Conservation (phyloP, 2,329 filamentous ascomycete species). For the Ophiostoma populinum region DNA sequence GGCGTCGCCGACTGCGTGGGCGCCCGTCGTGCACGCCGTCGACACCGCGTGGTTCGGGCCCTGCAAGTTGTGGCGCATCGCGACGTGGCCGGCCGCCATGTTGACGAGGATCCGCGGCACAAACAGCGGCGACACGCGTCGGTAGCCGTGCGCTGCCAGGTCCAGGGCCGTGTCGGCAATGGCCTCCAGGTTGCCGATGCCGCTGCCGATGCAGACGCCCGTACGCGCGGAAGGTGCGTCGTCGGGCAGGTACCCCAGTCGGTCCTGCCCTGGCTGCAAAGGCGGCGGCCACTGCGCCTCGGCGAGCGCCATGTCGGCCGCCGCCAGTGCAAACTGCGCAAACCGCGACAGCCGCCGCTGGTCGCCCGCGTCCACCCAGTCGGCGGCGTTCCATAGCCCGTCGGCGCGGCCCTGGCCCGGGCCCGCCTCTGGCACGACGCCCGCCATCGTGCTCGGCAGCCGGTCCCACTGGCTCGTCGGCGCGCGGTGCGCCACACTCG, state of each 20-base stretch:
- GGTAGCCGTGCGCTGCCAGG: constrained; percentile 65
- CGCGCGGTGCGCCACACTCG: constrained; percentile 47
- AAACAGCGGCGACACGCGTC: constrained; percentile 82
- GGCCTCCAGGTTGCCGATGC: constrained; percentile 86
- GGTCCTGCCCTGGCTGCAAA: too few species aligned
- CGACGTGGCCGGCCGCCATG: constrained; percentile 82
- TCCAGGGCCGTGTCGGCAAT: constrained; percentile 69
- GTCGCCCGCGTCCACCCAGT: constrained; percentile 37
- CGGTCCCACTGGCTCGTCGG: constrained; percentile 43
- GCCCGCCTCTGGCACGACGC: constrained; percentile 44
- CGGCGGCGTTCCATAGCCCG: constrained; percentile 30
- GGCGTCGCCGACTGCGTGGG: constrained; percentile 87
- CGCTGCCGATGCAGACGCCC: constrained; percentile 84
- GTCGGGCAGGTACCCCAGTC: constrained; percentile 5
- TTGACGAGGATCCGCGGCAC: constrained; percentile 90
- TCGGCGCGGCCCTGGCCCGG: constrained; percentile 18
- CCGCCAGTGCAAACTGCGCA: constrained; percentile 78
- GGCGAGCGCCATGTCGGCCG: constrained; percentile 66
- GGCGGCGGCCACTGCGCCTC: constrained; percentile 60
- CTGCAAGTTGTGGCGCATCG: constrained; percentile 77
- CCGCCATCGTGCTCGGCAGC: constrained; percentile 73
- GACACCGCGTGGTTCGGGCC: constrained; percentile 87
- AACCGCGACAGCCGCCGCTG: constrained; percentile 77
- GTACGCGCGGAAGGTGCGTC: constrained; percentile 52
- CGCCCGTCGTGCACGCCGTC: constrained; percentile 90